A percentile compares a stretch with the other conserved stretches of the same genome.
These are phyloP conservation scores for Grifola frondosa DNA, from an alignment of 1,284 basidiomycete species.

Conservation along the genomic window DNA sequence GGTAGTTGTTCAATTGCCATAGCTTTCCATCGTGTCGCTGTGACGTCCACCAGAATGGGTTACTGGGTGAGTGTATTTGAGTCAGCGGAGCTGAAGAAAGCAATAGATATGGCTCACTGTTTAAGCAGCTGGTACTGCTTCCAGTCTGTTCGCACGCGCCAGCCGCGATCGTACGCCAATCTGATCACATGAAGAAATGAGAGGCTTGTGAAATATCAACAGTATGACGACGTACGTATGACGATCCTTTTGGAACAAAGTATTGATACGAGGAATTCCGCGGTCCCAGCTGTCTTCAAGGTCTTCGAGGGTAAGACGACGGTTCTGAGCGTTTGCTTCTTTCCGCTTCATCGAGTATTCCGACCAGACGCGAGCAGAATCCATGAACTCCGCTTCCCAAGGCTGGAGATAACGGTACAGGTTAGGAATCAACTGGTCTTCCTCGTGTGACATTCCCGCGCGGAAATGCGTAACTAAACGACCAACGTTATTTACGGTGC, in stretches of 20 bases:
- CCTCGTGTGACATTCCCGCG: constrained; percentile 94
- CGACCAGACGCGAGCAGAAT: constrained; percentile 98
- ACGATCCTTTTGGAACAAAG: constrained; percentile 96
- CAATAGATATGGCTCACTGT: constrained; percentile 62
- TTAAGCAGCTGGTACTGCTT: constrained; percentile 96
- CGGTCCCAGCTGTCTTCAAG: constrained; percentile 98
- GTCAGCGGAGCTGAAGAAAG: background rate
- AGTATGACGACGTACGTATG: constrained; percentile 62
- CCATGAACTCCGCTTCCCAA: constrained; percentile 98
- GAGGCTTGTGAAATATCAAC: background rate
- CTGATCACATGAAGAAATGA: constrained; percentile 44
- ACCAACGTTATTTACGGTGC: constrained; percentile 19
- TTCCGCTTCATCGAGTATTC: constrained; percentile 99
- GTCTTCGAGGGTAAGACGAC: constrained; percentile 95
- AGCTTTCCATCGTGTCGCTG: constrained; percentile 98
- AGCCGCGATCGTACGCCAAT: constrained; percentile 96
- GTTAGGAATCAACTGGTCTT: constrained; percentile 94
- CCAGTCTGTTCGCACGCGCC: constrained; percentile 95
- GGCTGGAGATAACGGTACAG: constrained; percentile 98
- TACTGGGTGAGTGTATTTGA: constrained; percentile 43
- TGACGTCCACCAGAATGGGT: constrained; percentile 99
- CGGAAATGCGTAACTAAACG: constrained; percentile 88
- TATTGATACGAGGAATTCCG: constrained; percentile 97
- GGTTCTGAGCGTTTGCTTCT: constrained; percentile 97
- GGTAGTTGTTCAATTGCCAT: constrained; percentile 98